Evolutionary conservation across 208 protist species (phyloP), one percentile per base, ranked within the genome.

Genomic region (Trypanosomatidae sp.): DNA sequence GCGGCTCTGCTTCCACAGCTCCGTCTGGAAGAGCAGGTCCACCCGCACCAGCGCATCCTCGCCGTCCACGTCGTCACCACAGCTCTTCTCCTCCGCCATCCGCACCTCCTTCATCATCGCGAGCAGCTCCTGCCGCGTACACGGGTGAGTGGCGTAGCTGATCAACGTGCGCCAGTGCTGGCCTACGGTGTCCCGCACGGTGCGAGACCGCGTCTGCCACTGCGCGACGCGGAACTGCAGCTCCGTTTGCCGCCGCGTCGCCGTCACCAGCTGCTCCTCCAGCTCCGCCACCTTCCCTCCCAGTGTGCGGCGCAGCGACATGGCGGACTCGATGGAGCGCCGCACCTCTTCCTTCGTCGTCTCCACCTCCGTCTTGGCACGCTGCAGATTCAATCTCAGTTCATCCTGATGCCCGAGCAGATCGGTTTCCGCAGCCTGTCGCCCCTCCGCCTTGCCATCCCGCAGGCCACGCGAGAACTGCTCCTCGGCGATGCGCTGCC

Each of bases 321-420:
- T 76, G 49, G 85, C 62, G 12, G 81, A 79, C 68, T 91, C 87
- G 12, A 85, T 86, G n/a, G 60, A 82, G 17, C 69, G 72, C 8
- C 88, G 87, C 55, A 95, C 76, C 50, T 88, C 84, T 62, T 84
- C 82, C 62, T 88, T 90, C 47, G 53, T 70, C n/a, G 74, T 66
- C 68, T 88, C 86, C 43, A 91, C 67, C 59, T 80, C 76, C 19
- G 85, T 76, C 60, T 83, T 76, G 22, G 80, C 77, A 2, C 87
- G 82, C 75, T 92, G 87, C 69, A 82, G 66, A 6, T 88, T 88
- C 33, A 95, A 68, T 6, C 59, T 66, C 30, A 92, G 87, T 66
- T 92, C 85, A 9, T 86, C 71, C 46, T 82, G 74, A 36, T 86
- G 90, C 3, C 80, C 74, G 17, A 64, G 62, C 1, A 87, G 75